Base-by-base conservation (phyloP, 2,329 filamentous ascomycete species). In the Graphilbum sp. region DNA sequence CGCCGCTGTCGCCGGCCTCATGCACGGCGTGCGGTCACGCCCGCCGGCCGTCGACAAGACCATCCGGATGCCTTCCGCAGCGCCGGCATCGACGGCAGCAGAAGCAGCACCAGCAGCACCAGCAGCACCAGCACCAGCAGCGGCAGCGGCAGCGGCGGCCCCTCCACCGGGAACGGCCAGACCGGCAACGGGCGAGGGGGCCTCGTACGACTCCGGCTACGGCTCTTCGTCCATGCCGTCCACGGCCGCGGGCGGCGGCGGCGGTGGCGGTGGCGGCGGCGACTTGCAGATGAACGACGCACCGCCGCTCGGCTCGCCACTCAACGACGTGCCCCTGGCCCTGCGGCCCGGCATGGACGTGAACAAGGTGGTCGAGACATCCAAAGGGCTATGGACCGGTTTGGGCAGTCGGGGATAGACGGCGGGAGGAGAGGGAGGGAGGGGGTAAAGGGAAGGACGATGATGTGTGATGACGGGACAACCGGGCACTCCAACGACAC, bases 311-410 rank as follows among this genome's bases (percentile, higher is more conserved):
- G 33, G 37, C 19, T 30, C 34, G 12, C 27, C 27, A 10, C 27
- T 29, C 27, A n/a, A 9, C 7, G 13, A 29, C 15, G 37, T 43
- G 37, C 72, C 72, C 7, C 53, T 65, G 35, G 64, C 61, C 42
- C 52, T 76, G 50, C 61, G 68, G 45, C 69, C 70, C 0, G 71
- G 72, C 16, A 64, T 62, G 42, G 57, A 62, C 45, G 65, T 59
- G 35, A 74, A 73, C 53, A 65, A 63, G 46, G 62, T 76, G 13
- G 57, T 74, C n/a, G 71, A 78, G 54, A 75, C 72, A 21, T 73
- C 67, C 27, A 75, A 72, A 47, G 74, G 74, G 2, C 54, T 79
- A 40, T 79, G 75, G 75, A 69, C 56, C 38, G 55, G 53, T 10
- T 41, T 46, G 5, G 51, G 45, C 20, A 49, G 46, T 31, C 40